Conservation (phyloP, 2,329 filamentous ascomycete genomes). For the Trichophyton simii region DNA sequence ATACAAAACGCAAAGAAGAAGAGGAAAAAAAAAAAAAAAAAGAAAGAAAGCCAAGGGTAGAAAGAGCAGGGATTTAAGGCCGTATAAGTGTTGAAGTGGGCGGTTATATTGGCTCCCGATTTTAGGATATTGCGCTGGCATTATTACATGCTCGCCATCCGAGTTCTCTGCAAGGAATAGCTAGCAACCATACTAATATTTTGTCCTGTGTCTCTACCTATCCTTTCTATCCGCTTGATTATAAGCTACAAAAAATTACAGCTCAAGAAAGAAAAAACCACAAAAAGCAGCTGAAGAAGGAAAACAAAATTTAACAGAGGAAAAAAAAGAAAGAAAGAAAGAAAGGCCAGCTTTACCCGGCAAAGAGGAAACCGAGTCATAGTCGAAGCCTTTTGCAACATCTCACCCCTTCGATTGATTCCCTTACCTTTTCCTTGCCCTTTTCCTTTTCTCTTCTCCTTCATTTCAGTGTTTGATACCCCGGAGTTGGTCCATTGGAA, state of each 20-base stretch:
- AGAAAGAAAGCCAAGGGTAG: neutral
- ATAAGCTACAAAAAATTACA: conserved; percentile 2
- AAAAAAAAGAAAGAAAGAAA: conserved; percentile 9
- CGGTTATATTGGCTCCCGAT: conserved; percentile 12
- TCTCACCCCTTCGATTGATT: conserved; percentile 20
- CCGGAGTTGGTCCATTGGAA: neutral
- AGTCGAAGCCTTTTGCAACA: neutral
- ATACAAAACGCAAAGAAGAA: neutral
- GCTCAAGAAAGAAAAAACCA: conserved; percentile 9
- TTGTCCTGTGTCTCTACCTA: conserved; percentile 12
- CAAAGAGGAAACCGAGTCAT: conserved; percentile 7
- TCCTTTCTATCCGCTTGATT: conserved; percentile 6
- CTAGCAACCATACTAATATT: conserved; percentile 33
- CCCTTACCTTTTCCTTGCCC: neutral
- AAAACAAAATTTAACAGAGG: conserved; percentile 7
- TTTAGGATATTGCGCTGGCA: conserved; percentile 22
- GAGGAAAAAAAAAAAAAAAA: no score
- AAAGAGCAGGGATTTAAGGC: neutral
- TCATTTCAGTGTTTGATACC: conserved; percentile 23
- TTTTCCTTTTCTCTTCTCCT: neutral
- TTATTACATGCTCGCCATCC: conserved; percentile 22
- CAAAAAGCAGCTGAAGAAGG: conserved; percentile 14
- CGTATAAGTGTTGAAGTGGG: neutral
- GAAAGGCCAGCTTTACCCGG: conserved; percentile 11
- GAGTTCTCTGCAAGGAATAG: conserved; percentile 29